These are phyloP conservation scores for Protomyces inouyei DNA, from an alignment of 1,139 yeast species.

Conservation along the genomic window DNA sequence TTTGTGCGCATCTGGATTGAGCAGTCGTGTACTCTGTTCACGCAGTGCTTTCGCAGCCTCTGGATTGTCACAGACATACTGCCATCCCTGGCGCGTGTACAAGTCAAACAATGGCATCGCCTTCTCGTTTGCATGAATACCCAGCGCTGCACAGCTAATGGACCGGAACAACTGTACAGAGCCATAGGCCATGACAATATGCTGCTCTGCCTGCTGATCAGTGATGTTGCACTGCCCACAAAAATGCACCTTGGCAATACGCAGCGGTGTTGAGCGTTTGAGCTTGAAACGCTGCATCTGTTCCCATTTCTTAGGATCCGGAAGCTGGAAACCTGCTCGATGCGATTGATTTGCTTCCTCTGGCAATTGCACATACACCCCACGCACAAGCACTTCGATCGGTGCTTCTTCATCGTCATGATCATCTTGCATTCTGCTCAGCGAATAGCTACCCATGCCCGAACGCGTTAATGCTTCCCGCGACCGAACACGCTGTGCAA, in stretches of 20 bases:
- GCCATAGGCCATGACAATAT: conserved; percentile 6
- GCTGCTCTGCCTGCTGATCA: neutral
- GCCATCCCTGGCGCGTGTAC: conserved; percentile 17
- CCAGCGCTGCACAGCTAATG: conserved; percentile 5
- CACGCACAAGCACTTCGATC: conserved; percentile 16
- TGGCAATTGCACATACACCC: conserved; percentile 10
- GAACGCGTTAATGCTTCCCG: neutral
- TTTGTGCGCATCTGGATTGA: neutral
- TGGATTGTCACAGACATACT: conserved; percentile 3
- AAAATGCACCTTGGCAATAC: conserved; percentile 14
- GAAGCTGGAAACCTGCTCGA: neutral
- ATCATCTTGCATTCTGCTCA: neutral
- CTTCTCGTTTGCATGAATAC: conserved; percentile 1
- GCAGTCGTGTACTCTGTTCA: neutral
- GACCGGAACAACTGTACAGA: conserved; percentile 10
- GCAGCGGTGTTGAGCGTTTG: conserved; percentile 2
- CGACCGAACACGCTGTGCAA: neutral
- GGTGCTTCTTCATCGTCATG: neutral
- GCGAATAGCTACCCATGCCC: neutral
- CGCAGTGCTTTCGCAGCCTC: neutral
- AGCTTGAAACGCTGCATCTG: neutral
- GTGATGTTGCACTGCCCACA: conserved; percentile 11
- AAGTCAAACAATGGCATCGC: conserved; percentile 8
- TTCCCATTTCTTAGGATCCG: conserved; percentile 14
- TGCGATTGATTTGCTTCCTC: neutral